A percentile compares a stretch with the other conserved stretches of the same genome.
These are phyloP conservation scores for Sphagnum tenellum DNA, from an alignment of 225 moss, liverwort and hornwort genomes.

Conservation along the genomic window DNA sequence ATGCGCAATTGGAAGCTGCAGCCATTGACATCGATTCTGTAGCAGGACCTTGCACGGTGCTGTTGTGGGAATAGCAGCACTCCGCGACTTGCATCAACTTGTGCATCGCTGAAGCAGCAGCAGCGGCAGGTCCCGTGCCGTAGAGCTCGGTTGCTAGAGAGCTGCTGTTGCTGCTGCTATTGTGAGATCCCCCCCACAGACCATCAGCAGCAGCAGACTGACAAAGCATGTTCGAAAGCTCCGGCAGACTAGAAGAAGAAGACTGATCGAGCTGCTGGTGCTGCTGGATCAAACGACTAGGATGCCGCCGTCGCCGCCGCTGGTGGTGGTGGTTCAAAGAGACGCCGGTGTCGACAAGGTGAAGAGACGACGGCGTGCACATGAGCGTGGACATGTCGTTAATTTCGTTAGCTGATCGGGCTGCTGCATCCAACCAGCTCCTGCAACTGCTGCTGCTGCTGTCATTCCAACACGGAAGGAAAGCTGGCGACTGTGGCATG, in stretches of 20 bases:
- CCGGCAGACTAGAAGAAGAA: slow-evolving; percentile 15
- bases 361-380: slow-evolving; percentile 12
- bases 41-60: no score
- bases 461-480: slow-evolving; percentile 11
- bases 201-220: slow-evolving; percentile 1
- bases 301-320: no score
- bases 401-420: slow-evolving; percentile 22
- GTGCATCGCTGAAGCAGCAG: no score
- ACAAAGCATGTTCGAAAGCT: background rate
- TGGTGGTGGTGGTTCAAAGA: slow-evolving; percentile 6
- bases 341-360: slow-evolving; percentile 8
- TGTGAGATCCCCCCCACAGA: no score
- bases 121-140: no score
- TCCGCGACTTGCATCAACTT: no score
- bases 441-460: background rate
- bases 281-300: background rate
- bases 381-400: slow-evolving; percentile 23
- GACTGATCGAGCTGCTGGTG: background rate
- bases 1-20: no score
- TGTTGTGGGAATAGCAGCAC: no score
- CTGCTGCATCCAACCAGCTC: slow-evolving; percentile 11
- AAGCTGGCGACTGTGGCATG: slow-evolving; percentile 14
- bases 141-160: no score
- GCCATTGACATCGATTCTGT: no score
- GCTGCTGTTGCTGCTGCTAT: no score